A percentile compares a stretch with the other conserved stretches of the same genome.
These are phyloP conservation scores for Botrytis porri DNA, from an alignment of 2,329 filamentous ascomycete genomes.

Conservation along the genomic window DNA sequence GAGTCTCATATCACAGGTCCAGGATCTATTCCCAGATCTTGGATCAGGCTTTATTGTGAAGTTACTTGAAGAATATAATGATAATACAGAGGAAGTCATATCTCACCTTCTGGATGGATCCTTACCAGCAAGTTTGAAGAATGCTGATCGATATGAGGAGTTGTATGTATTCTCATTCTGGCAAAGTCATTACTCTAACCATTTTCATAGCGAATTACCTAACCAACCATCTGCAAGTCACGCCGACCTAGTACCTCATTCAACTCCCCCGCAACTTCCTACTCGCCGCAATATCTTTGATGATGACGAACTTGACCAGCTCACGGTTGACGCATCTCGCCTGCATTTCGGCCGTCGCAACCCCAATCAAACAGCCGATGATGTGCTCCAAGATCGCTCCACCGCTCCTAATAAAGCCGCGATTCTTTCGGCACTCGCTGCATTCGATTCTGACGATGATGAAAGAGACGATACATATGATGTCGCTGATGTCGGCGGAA, in stretches of 20 bases:
- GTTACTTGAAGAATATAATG: slow-evolving; percentile 74
- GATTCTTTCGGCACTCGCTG: slow-evolving; percentile 81
- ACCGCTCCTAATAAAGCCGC: slow-evolving; percentile 73
- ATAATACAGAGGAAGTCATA: slow-evolving; percentile 76
- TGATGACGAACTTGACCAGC: slow-evolving; percentile 72
- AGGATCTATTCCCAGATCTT: slow-evolving; percentile 87
- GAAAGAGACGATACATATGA: slow-evolving; percentile 98
- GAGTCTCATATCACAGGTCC: slow-evolving; percentile 84
- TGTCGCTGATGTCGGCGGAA: slow-evolving; percentile 83
- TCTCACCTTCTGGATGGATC: slow-evolving; percentile 77
- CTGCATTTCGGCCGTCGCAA: slow-evolving; percentile 77
- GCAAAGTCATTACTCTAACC: slow-evolving; percentile 8
- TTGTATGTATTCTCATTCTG: slow-evolving; percentile 28
- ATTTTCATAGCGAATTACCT: slow-evolving; percentile 26
- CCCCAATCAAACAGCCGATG: slow-evolving; percentile 64
- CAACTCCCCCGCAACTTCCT: slow-evolving; percentile 56
- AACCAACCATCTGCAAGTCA: slow-evolving; percentile 30
- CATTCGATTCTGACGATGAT: slow-evolving; percentile 92
- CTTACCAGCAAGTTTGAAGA: slow-evolving; percentile 65
- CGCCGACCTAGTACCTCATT: slow-evolving; percentile 53
- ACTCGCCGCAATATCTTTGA: slow-evolving; percentile 73
- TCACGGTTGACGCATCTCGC: slow-evolving; percentile 62
- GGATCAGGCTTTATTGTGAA: slow-evolving; percentile 78
- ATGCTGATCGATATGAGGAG: slow-evolving; percentile 61
- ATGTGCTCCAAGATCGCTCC: slow-evolving; percentile 63